Base-by-base conservation (phyloP, 2,329 filamentous ascomycete genomes). In the Zopfia rhizophila region DNA sequence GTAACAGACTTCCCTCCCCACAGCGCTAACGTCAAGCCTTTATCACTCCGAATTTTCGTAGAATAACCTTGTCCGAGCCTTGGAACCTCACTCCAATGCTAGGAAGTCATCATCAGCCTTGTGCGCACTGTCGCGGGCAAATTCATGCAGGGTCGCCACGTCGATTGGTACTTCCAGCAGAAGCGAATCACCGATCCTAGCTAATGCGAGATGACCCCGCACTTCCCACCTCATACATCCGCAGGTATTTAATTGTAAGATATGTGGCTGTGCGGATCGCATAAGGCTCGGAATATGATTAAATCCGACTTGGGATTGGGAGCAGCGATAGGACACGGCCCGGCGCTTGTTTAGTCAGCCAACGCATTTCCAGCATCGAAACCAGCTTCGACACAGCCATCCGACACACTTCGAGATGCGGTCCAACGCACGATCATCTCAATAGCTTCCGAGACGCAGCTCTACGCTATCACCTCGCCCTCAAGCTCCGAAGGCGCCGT, bases 1-100 rank as follows among this genome's bases (percentile, higher is more conserved):
- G 22, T 28, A 29, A 39, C 18, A 39, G 36, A 27, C 13, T 14
- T 39, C 36, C 22, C 18, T 31, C 67, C 65, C 13, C 57, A 38
- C 8, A 57, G 22, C 33, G n/a, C 39, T 27, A 48, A 18, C 28
- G 25, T 38, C 39, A 48, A 38, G 45, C 45, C 39, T 25, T 48
- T 38, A 31, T 25, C 19, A 48, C 40, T 38, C 21, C n/a, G n/a
- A 23, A 13, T 5, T 30, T 24, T 29, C 23, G n/a, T 44, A 45
- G 13, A 48, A 32, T 4, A 33, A 19, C 33, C 13, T 38, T 38
- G 38, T 48, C 17, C 21, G 31, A 39, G 12, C 25, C 13, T 39
- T n/a, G 38, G 32, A 48, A 25, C 30, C 40, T 31, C 32, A 45
- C 6, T 31, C 28, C 30, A n/a, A 45, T 38, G 24, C 14, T 45